phyloP scores from a whole-genome alignment of 1,284 basidiomycete genomes.

The Fomitopsis pinicola region DNA sequence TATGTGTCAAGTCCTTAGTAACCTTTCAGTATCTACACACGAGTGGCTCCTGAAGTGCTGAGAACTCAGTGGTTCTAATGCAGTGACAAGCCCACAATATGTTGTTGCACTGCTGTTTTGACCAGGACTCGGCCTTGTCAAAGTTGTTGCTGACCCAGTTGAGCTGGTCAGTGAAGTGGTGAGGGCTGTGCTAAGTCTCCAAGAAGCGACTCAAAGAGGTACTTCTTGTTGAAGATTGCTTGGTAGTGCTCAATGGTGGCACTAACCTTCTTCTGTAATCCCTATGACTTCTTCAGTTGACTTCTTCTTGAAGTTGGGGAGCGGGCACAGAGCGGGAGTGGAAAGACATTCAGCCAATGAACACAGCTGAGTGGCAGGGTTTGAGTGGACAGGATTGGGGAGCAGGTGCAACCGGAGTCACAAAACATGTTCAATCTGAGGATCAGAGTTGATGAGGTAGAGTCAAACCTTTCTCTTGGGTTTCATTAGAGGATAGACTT shows the following conservation, averaged over 20 bases:
- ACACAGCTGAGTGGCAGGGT: not conserved
- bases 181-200: not conserved
- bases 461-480: not conserved
- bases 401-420: not conserved
- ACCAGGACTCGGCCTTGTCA: not conserved
- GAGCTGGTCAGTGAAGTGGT: not conserved
- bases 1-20: not conserved
- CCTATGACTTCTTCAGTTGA: not conserved
- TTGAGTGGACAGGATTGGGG: not conserved
- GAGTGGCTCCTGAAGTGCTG: not conserved
- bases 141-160: not conserved
- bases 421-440: not conserved
- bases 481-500: not conserved
- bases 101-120: not conserved
- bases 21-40: not conserved
- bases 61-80: not conserved
- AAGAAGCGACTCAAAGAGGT: not conserved
- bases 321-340: not conserved
- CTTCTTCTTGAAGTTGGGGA: not conserved
- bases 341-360: not conserved
- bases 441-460: not conserved
- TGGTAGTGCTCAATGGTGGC: not conserved
- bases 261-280: not conserved
- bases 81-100: not conserved
- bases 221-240: not conserved